Conservation (phyloP, 1,139 yeast species). For the Barnettozyma hawaiiensis region DNA sequence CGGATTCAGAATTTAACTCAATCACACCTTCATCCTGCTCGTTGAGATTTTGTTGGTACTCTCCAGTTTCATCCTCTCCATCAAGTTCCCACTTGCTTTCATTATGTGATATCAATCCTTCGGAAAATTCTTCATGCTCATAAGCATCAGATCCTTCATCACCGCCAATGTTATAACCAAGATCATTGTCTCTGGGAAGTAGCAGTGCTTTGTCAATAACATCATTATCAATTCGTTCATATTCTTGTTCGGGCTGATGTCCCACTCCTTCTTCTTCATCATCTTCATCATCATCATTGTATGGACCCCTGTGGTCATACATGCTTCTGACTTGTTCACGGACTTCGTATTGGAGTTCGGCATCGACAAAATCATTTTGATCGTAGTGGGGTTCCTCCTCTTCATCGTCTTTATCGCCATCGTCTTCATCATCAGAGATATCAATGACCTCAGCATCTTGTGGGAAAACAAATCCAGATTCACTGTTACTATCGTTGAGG, state of each 20-base stretch:
- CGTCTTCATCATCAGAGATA: slow-evolving; percentile 8
- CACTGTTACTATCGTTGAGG: background rate
- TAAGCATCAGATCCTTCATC: background rate
- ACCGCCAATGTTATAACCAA: background rate
- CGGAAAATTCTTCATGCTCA: background rate
- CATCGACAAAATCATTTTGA: slow-evolving; percentile 5
- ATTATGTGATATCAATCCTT: background rate
- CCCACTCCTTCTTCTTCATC: background rate
- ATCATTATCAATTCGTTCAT: background rate
- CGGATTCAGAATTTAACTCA: slow-evolving; percentile 22
- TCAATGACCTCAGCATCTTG: slow-evolving; percentile 11
- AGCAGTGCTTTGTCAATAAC: background rate
- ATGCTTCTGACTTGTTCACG: slow-evolving; percentile 16
- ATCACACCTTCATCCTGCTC: slow-evolving; percentile 26
- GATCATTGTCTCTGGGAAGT: background rate
- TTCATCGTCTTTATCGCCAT: slow-evolving; percentile 4
- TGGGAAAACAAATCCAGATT: background rate
- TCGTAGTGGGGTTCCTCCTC: slow-evolving; percentile 3
- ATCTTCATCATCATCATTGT: too few species aligned
- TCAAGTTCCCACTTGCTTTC: background rate
- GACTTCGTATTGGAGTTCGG: slow-evolving; percentile 9
- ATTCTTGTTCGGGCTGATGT: background rate
- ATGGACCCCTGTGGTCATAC: slow-evolving; percentile 4
- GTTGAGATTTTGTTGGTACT: slow-evolving; percentile 12
- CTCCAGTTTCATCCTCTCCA: background rate